Evolutionary conservation across 2,329 filamentous ascomycete genomes (phyloP).

Genomic region (Orbilia brochopaga): DNA sequence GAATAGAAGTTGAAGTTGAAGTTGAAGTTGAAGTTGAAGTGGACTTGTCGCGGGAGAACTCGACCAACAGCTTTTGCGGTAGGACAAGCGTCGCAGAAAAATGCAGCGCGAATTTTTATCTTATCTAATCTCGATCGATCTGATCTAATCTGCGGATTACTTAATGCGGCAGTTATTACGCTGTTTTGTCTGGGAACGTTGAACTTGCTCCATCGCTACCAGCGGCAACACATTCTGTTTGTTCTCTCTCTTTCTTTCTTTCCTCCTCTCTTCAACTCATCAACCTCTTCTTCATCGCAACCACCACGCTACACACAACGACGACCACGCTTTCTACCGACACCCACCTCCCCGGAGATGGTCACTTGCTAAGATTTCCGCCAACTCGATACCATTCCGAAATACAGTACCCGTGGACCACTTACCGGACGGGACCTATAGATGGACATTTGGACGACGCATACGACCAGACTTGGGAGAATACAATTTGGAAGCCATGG

Average conservation of each 20-base stretch:
- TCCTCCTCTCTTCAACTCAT: conserved; percentile 1
- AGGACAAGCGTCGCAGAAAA: background rate
- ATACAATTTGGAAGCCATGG: conserved; percentile 17
- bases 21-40: background rate
- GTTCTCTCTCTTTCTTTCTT: background rate
- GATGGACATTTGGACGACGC: background rate
- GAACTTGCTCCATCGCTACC: conserved; percentile 34
- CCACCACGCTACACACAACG: conserved; percentile 1
- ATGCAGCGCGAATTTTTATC: conserved; percentile 4
- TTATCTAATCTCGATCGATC: conserved; percentile 3
- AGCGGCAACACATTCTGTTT: conserved; percentile 42
- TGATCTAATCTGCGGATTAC: conserved; percentile 20
- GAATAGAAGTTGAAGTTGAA: background rate
- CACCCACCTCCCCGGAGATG: background rate
- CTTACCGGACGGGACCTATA: background rate
- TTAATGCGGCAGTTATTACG: background rate
- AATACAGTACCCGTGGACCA: too few species aligned
- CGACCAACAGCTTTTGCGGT: too few species aligned
- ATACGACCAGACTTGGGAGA: background rate
- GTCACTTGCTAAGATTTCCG: background rate
- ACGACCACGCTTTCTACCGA: background rate
- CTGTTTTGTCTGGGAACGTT: too few species aligned
- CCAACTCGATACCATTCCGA: too few species aligned
- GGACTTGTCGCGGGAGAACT: background rate
- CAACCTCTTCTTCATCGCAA: conserved; percentile 6